Evolutionary conservation across 768 basidiomycete genomes (phyloP).

Genomic region (Mycena vulgaris): DNA sequence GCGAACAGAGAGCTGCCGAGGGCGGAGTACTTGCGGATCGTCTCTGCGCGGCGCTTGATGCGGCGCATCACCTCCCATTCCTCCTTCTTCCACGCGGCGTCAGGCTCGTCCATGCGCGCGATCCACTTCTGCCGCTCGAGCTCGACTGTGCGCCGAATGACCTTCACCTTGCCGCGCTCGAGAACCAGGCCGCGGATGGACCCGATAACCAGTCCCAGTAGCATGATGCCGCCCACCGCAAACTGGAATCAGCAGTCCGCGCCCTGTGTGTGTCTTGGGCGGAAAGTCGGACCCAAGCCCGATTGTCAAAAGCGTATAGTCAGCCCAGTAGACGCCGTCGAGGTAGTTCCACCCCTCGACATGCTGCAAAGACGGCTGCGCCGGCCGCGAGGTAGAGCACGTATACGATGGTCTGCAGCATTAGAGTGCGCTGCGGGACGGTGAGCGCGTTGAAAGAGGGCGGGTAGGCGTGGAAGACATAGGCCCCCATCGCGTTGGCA

Average conservation of each 20-base stretch:
- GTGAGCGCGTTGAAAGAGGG: constrained; percentile 55
- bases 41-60: constrained; percentile 46
- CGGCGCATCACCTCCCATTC: constrained; percentile 59
- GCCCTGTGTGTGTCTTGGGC: constrained; percentile 41
- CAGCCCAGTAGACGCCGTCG: constrained; percentile 60
- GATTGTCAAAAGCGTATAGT: constrained; percentile 60
- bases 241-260: constrained; percentile 57
- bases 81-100: constrained; percentile 48
- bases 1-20: constrained; percentile 48
- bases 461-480: constrained; percentile 52
- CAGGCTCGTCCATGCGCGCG: constrained; percentile 36
- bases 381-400: constrained; percentile 57
- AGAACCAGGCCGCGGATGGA: constrained; percentile 56
- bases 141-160: constrained; percentile 50
- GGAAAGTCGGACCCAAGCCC: constrained; percentile 59
- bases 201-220: constrained; percentile 56
- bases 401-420: constrained; percentile 60
- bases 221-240: constrained; percentile 53
- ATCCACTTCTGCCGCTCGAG: constrained; percentile 50
- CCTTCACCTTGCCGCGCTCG: constrained; percentile 54
- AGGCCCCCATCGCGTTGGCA: constrained; percentile 42
- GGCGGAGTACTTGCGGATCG: constrained; percentile 46
- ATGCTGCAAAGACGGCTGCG: constrained; percentile 53
- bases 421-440: constrained; percentile 57
- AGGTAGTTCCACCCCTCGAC: constrained; percentile 56